phyloP scores from a whole-genome alignment of 2,329 filamentous ascomycete genomes.

The Amylocarpus encephaloides region DNA sequence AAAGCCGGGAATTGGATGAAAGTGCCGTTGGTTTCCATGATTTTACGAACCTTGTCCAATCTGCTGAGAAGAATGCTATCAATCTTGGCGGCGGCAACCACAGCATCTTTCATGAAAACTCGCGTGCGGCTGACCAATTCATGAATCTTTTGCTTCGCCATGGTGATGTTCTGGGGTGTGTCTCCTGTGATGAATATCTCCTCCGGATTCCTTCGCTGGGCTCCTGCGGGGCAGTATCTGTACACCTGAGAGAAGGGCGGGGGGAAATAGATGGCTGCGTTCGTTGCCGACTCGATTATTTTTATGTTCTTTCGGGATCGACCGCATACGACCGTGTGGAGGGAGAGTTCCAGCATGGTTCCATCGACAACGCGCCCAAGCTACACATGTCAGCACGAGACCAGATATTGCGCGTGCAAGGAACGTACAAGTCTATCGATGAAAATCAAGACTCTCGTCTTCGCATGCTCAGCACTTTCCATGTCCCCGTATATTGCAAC shows the following conservation, averaged over 20 bases:
- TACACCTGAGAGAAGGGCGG: conserved; percentile 89
- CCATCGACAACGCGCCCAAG: conserved; percentile 70
- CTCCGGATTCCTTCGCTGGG: conserved; percentile 73
- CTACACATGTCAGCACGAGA: conserved; percentile 42
- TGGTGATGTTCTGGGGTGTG: conserved; percentile 72
- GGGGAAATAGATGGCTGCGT: conserved; percentile 97
- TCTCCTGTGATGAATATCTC: conserved; percentile 96
- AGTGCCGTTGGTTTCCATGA: conserved; percentile 92
- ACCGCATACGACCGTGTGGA: conserved; percentile 89
- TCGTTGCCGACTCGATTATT: conserved; percentile 88
- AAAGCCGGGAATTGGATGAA: conserved; percentile 89
- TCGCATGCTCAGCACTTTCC: conserved; percentile 92
- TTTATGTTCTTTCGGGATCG: conserved; percentile 97
- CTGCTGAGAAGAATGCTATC: conserved; percentile 88
- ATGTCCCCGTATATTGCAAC: conserved; percentile 94
- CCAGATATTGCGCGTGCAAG: conserved; percentile 8
- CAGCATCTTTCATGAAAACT: conserved; percentile 85
- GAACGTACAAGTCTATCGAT: conserved; percentile 55
- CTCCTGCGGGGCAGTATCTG: conserved; percentile 78
- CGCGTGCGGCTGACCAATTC: conserved; percentile 77
- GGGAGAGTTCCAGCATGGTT: conserved; percentile 74
- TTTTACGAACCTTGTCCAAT: conserved; percentile 94
- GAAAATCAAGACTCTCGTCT: conserved; percentile 92
- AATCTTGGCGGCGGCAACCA: conserved; percentile 84
- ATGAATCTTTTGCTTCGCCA: conserved; percentile 86